Conservation (phyloP, 805 yeast species). For the Clavispora phyllophila region DNA sequence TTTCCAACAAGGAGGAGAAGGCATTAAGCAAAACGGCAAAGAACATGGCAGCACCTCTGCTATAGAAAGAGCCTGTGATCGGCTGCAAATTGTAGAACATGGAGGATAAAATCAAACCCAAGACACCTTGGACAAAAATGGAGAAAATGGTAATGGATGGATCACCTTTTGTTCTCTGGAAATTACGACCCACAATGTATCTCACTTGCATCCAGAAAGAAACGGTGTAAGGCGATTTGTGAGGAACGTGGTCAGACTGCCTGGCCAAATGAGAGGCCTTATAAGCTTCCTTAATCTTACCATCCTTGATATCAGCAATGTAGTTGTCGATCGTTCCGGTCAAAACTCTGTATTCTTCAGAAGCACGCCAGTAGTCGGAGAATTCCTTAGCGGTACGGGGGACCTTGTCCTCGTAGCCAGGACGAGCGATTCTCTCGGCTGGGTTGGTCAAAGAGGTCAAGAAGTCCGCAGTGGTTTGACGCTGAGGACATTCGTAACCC, state of each 20-base stretch:
- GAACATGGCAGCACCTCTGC: slow-evolving; percentile 61
- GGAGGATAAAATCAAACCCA: slow-evolving; percentile 59
- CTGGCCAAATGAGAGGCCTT: slow-evolving; percentile 27
- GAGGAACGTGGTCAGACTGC: slow-evolving; percentile 35
- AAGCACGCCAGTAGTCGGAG: slow-evolving; percentile 54
- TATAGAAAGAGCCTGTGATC: slow-evolving; percentile 51
- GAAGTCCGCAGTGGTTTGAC: slow-evolving; percentile 67
- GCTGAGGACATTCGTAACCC: slow-evolving; percentile 59
- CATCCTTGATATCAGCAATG: slow-evolving; percentile 17
- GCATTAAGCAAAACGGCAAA: slow-evolving; percentile 59
- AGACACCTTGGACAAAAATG: slow-evolving; percentile 47
- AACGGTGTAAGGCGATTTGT: slow-evolving; percentile 33
- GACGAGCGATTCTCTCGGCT: slow-evolving; percentile 45
- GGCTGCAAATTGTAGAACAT: slow-evolving; percentile 48
- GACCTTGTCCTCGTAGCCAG: slow-evolving; percentile 47
- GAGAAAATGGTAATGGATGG: slow-evolving; percentile 49
- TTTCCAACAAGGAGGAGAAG: slow-evolving; percentile 55
- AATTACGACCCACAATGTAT: slow-evolving; percentile 50
- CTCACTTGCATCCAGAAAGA: slow-evolving; percentile 26
- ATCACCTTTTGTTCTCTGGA: slow-evolving; percentile 52
- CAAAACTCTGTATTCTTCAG: slow-evolving; percentile 45
- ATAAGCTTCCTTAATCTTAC: slow-evolving; percentile 9
- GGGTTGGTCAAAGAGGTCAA: slow-evolving; percentile 67
- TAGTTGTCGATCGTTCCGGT: slow-evolving; percentile 39
- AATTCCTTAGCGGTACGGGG: slow-evolving; percentile 56